These are phyloP conservation scores for Teunomyces kruisii DNA, from an alignment of 805 yeast species.

Conservation along the genomic window DNA sequence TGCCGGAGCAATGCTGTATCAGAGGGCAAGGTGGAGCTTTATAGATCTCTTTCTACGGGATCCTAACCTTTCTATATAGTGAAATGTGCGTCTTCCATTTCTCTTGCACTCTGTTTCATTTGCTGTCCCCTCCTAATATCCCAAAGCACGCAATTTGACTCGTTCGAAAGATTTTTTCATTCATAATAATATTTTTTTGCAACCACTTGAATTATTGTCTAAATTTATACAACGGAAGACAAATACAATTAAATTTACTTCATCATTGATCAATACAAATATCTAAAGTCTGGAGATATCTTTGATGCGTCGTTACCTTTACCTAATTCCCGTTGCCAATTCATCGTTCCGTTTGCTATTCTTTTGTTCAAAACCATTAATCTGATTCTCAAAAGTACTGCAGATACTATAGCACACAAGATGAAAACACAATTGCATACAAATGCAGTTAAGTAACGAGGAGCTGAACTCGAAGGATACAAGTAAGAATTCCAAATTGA, in stretches of 20 bases:
- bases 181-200: no score
- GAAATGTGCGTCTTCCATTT: no score
- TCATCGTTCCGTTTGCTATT: slow-evolving; percentile 46
- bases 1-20: no score
- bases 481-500: slow-evolving; percentile 57
- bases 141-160: no score
- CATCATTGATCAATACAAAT: slow-evolving; percentile 21
- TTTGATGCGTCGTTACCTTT: slow-evolving; percentile 43
- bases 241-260: neutral
- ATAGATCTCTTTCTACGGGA: no score
- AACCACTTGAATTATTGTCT: no score
- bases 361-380: slow-evolving; percentile 39
- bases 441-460: slow-evolving; percentile 49
- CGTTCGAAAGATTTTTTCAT: no score
- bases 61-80: no score
- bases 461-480: slow-evolving; percentile 45
- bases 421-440: slow-evolving; percentile 50
- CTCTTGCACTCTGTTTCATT: no score
- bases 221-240: no score
- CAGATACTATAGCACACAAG: slow-evolving; percentile 37
- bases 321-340: slow-evolving; percentile 51
- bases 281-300: slow-evolving; percentile 46
- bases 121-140: no score
- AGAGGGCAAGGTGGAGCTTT: no score
- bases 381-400: slow-evolving; percentile 39